phyloP scores from a whole-genome alignment of 108 stramenopile genomes.

The Skeletonema menzelii region DNA sequence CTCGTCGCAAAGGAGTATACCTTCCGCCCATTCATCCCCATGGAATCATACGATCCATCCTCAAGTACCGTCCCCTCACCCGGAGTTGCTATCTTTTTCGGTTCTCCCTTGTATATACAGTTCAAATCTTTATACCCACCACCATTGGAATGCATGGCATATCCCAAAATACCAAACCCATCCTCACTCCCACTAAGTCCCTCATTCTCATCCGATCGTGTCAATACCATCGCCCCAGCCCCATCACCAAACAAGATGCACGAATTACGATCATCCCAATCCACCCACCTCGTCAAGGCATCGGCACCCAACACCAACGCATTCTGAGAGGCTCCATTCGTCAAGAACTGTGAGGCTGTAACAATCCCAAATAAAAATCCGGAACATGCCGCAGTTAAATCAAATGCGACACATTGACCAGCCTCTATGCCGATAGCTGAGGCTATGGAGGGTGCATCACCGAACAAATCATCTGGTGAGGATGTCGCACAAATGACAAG shows the following conservation, averaged over 20 bases:
- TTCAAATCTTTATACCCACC: conserved; percentile 82
- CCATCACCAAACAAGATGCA: conserved; percentile 98
- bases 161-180: conserved; percentile 82
- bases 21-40: conserved; percentile 94
- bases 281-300: conserved; percentile 92
- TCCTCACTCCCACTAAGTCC: conserved; percentile 32
- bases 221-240: conserved; percentile 93
- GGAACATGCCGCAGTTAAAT: conserved; percentile 95
- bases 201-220: conserved; percentile 31
- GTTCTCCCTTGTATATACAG: conserved; percentile 70
- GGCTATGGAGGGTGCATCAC: conserved; percentile 91
- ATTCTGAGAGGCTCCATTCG: conserved; percentile 61
- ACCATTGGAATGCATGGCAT: conserved; percentile 93
- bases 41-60: conserved; percentile 72
- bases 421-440: conserved; percentile 70
- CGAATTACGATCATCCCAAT: conserved; percentile 95
- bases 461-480: conserved; percentile 94
- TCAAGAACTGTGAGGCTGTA: conserved; percentile 90
- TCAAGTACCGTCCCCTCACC: conserved; percentile 66
- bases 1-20: conserved; percentile 97
- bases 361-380: conserved; percentile 94
- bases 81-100: conserved; percentile 69
- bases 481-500: conserved; percentile 92
- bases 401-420: conserved; percentile 85
- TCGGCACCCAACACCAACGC: conserved; percentile 93